Evolutionary conservation across 2,329 filamentous ascomycete species (phyloP).

Genomic region (Neoascochyta sp.): DNA sequence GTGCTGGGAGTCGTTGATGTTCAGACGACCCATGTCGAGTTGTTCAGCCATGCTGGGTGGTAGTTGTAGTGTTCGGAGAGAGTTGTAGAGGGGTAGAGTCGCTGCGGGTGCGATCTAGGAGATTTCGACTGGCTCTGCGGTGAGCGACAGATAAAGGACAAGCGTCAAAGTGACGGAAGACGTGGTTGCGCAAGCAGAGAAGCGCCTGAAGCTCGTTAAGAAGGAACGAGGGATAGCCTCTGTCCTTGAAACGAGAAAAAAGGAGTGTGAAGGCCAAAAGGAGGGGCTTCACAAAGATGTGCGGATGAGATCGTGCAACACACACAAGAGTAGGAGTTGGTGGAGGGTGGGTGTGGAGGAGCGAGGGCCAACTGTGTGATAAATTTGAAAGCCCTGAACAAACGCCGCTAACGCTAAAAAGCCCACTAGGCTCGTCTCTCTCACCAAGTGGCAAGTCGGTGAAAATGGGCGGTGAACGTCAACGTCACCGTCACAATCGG

Average conservation of each 20-base stretch:
- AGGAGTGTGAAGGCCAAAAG: conserved; percentile 42
- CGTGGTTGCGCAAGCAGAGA: conserved; percentile 38
- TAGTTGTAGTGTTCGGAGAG: too few species aligned
- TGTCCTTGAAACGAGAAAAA: conserved; percentile 39
- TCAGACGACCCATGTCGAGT: conserved; percentile 76
- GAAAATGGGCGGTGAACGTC: conserved; percentile 26
- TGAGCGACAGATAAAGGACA: conserved; percentile 31
- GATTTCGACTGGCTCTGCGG: conserved; percentile 27
- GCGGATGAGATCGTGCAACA: conserved; percentile 25
- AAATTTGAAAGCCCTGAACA: conserved; percentile 22
- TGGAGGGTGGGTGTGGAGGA: conserved; percentile 26
- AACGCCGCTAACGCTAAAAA: conserved; percentile 10
- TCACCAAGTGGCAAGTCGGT: conserved; percentile 20
- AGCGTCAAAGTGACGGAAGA: conserved; percentile 27
- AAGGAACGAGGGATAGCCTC: conserved; percentile 38
- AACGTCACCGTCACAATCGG: conserved; percentile 4
- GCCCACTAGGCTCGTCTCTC: conserved; percentile 14
- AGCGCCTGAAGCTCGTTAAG: conserved; percentile 41
- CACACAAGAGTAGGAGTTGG: conserved; percentile 30
- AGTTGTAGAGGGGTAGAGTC: too few species aligned
- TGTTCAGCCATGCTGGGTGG: conserved; percentile 49
- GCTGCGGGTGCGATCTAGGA: too few species aligned
- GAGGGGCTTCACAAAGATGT: conserved; percentile 38
- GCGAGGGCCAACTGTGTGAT: conserved; percentile 19
- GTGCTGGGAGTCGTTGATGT: conserved; percentile 64